Conservation (phyloP, 2,329 filamentous ascomycete genomes). For the Coleophoma crateriformis region DNA sequence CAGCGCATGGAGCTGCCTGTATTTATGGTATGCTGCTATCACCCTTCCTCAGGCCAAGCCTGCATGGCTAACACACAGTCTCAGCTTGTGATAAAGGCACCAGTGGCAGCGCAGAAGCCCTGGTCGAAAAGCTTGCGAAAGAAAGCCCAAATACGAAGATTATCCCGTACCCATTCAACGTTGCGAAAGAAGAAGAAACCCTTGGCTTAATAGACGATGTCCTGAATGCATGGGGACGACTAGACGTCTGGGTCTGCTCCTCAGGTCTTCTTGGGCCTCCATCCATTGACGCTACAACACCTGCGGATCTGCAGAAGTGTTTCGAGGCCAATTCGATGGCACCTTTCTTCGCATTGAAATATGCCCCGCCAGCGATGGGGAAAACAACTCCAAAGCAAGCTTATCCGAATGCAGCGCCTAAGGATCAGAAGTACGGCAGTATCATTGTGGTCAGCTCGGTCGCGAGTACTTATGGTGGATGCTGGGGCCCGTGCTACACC, state of each 20-base stretch:
- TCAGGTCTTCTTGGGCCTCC: conserved; percentile 52
- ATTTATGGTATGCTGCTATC: conserved; percentile 43
- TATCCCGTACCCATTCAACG: conserved; percentile 55
- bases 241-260: conserved; percentile 56
- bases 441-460: conserved; percentile 57
- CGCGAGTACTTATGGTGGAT: conserved; percentile 50
- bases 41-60: neutral
- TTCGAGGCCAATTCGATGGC: conserved; percentile 57
- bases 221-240: conserved; percentile 51
- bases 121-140: conserved; percentile 36
- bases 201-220: conserved; percentile 57
- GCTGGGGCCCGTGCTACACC: conserved; percentile 56
- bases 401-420: conserved; percentile 57
- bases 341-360: conserved; percentile 61
- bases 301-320: conserved; percentile 47
- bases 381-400: conserved; percentile 48
- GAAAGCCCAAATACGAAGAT: conserved; percentile 50
- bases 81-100: conserved; percentile 42
- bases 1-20: conserved; percentile 58
- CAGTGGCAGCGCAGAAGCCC: conserved; percentile 31
- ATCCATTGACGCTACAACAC: conserved; percentile 49
- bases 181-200: conserved; percentile 54
- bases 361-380: conserved; percentile 57
- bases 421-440: conserved; percentile 53
- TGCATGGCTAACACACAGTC: neutral